Conservation (phyloP, 108 stramenopile genomes). For the Nitzschia putrida region DNA sequence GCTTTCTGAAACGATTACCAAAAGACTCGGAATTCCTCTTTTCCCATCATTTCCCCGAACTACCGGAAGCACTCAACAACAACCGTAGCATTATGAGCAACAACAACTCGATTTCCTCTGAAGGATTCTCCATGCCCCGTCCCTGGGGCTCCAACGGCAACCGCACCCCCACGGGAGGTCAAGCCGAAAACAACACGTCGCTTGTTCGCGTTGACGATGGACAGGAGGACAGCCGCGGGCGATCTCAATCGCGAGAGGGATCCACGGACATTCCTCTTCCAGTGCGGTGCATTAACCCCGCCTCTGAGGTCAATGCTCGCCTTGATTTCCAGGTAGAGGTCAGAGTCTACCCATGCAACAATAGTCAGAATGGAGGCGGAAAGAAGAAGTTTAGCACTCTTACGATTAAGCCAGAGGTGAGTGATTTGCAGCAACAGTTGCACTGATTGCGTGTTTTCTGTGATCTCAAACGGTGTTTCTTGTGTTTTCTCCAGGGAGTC, state of each 20-base stretch:
- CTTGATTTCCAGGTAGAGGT: slow-evolving; percentile 88
- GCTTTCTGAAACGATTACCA: neutral
- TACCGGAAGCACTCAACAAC: no score
- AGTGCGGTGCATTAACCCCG: slow-evolving; percentile 74
- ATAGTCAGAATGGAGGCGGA: slow-evolving; percentile 49
- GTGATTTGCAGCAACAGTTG: neutral
- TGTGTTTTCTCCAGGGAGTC: slow-evolving; percentile 50
- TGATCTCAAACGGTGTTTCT: neutral
- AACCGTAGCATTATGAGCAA: neutral
- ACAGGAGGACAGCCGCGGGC: slow-evolving; percentile 9
- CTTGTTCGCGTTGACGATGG: slow-evolving; percentile 13
- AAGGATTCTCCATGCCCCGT: slow-evolving; percentile 18
- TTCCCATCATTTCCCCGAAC: no score
- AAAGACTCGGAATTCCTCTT: no score
- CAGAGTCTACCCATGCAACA: slow-evolving; percentile 87
- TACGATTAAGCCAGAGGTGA: slow-evolving; percentile 82
- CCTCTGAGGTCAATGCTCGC: slow-evolving; percentile 76
- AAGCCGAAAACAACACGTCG: neutral
- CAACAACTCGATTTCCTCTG: neutral
- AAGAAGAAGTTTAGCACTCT: slow-evolving; percentile 85
- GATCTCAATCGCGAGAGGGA: slow-evolving; percentile 27
- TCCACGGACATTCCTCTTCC: slow-evolving; percentile 25
- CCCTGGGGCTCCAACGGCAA: slow-evolving; percentile 13
- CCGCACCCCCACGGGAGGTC: slow-evolving; percentile 16
- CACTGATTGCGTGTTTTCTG: neutral